Evolutionary conservation across 164 flowering plant genomes (phyloP).

Genomic region (Santalum album): DNA sequence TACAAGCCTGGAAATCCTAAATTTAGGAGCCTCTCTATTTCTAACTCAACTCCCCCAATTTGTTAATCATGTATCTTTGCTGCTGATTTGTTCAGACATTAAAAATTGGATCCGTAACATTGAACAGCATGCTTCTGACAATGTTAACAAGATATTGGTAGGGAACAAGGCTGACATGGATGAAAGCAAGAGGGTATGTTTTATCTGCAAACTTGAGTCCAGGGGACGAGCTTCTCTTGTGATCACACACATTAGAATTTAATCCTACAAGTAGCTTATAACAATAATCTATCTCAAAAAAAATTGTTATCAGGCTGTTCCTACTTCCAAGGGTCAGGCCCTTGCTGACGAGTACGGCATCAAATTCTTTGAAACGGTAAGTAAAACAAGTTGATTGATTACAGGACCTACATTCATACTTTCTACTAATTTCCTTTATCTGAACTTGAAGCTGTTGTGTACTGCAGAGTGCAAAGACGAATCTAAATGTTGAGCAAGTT

Average conservation of each 20-base stretch:
- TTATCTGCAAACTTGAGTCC: neutral
- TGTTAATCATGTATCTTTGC: neutral
- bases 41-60: too few relatives aligned
- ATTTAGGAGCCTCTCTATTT: neutral
- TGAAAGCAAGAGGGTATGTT: conserved; percentile 71
- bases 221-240: too few relatives aligned
- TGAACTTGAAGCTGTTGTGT: conserved; percentile 6
- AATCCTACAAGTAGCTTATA: too few relatives aligned
- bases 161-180: conserved; percentile 90
- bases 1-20: too few relatives aligned
- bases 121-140: conserved; percentile 87
- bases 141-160: conserved; percentile 75
- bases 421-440: neutral
- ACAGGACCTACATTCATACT: too few relatives aligned
- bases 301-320: conserved; percentile 46
- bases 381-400: conserved; percentile 16
- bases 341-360: conserved; percentile 82
- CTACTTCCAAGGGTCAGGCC: conserved; percentile 78
- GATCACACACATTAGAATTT: too few relatives aligned
- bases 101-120: conserved; percentile 83
- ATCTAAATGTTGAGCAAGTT: conserved; percentile 71
- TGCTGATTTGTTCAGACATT: conserved; percentile 37
- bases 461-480: conserved; percentile 75
- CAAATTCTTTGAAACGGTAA: conserved; percentile 75
- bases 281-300: neutral